Conservation (phyloP, 1,284 basidiomycete genomes). For the Trichosporon asahii region DNA sequence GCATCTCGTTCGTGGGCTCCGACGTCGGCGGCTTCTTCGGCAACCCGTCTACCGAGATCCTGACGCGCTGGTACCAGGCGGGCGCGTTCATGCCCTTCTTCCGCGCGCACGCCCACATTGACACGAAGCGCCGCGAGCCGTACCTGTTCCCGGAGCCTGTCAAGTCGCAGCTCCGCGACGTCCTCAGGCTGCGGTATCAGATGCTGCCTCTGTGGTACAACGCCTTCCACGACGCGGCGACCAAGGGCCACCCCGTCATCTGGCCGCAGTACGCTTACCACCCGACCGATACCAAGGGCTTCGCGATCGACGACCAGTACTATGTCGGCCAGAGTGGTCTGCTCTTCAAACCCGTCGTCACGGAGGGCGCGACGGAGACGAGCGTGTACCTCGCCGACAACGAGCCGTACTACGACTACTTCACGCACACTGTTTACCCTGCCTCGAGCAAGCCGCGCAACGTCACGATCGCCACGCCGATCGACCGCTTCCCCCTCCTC, state of each 20-base stretch:
- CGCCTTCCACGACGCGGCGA: slow-evolving; percentile 80
- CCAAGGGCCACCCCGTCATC: slow-evolving; percentile 73
- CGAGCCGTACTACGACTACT: slow-evolving; percentile 93
- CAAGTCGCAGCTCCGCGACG: slow-evolving; percentile 72
- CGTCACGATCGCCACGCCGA: slow-evolving; percentile 70
- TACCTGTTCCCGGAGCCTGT: slow-evolving; percentile 88
- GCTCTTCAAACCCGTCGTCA: slow-evolving; percentile 85
- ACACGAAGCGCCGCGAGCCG: slow-evolving; percentile 95
- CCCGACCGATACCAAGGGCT: slow-evolving; percentile 80
- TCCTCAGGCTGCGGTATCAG: slow-evolving; percentile 78
- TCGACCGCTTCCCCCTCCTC: slow-evolving; percentile 79
- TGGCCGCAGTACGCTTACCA: slow-evolving; percentile 92
- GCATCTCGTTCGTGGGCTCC: slow-evolving; percentile 89
- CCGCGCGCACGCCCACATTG: slow-evolving; percentile 96
- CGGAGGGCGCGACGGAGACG: slow-evolving; percentile 66
- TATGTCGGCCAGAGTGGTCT: slow-evolving; percentile 85
- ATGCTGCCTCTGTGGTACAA: slow-evolving; percentile 96
- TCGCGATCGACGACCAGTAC: slow-evolving; percentile 89
- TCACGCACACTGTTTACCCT: slow-evolving; percentile 65
- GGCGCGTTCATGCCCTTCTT: slow-evolving; percentile 96
- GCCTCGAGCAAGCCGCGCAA: slow-evolving; percentile 59
- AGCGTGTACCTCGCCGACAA: slow-evolving; percentile 84
- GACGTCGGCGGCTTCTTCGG: slow-evolving; percentile 99
- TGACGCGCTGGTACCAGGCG: slow-evolving; percentile 95
- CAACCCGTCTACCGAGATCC: slow-evolving; percentile 89